These are phyloP conservation scores for Solanum paucissectum DNA, from an alignment of 257 asterid genomes.

Conservation along the genomic window DNA sequence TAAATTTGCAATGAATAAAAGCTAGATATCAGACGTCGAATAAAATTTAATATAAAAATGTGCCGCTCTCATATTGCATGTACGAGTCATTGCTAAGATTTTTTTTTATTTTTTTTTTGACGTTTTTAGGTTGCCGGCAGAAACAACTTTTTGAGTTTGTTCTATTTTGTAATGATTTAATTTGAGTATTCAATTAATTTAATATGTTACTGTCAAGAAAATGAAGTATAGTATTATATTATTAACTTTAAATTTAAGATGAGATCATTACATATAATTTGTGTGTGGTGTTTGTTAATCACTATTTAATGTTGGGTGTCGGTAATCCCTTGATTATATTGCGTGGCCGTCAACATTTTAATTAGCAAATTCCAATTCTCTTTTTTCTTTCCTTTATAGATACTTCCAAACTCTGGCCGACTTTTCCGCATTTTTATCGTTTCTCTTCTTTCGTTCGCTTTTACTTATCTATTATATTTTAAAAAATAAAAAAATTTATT, in stretches of 20 bases:
- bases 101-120: neutral
- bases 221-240: neutral
- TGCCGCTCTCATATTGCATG: neutral
- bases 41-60: neutral
- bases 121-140: neutral
- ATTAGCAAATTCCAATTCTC: neutral
- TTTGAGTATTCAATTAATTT: neutral
- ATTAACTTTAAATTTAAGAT: neutral
- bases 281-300: neutral
- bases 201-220: neutral
- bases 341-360: neutral
- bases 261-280: neutral
- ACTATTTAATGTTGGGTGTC: neutral
- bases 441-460: neutral
- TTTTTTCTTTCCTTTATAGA: neutral
- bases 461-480: neutral
- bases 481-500: too few relatives aligned
- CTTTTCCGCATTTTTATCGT: neutral
- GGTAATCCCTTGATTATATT: neutral
- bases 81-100: neutral
- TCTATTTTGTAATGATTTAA: neutral
- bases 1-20: neutral
- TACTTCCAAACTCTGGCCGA: neutral
- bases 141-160: neutral
- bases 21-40: neutral